Conservation (phyloP, 495 filamentous ascomycete species). For the Aspergillus campestris region DNA sequence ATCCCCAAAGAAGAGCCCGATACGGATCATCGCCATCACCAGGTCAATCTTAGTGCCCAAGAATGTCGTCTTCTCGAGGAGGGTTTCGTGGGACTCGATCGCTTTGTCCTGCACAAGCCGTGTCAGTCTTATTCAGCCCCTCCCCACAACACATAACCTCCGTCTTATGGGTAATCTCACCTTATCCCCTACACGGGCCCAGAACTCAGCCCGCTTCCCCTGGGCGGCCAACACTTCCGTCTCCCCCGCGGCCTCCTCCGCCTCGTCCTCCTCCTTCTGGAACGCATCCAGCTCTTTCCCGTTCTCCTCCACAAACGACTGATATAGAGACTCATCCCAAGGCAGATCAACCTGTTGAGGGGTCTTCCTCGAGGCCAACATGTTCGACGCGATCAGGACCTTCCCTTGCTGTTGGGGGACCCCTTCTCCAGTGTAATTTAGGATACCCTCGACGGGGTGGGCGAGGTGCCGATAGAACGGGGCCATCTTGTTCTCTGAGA, state of each 20-base stretch:
- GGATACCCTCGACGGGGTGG: slow-evolving; percentile 83
- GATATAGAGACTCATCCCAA: slow-evolving; percentile 87
- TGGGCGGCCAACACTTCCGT: slow-evolving; percentile 87
- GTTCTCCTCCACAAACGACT: slow-evolving; percentile 77
- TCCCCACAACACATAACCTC: background rate
- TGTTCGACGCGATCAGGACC: slow-evolving; percentile 45
- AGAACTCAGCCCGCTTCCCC: slow-evolving; percentile 93
- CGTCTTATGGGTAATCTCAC: slow-evolving; percentile 36
- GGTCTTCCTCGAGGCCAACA: slow-evolving; percentile 61
- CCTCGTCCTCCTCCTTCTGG: slow-evolving; percentile 93
- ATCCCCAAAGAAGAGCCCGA: slow-evolving; percentile 93
- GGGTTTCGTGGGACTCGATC: slow-evolving; percentile 78
- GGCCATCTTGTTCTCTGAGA: slow-evolving; percentile 90
- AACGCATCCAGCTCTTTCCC: slow-evolving; percentile 83
- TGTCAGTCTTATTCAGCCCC: slow-evolving; percentile 6
- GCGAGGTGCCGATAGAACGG: slow-evolving; percentile 93
- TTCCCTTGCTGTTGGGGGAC: slow-evolving; percentile 50
- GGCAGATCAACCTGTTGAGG: slow-evolving; percentile 57
- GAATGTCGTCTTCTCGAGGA: slow-evolving; percentile 89
- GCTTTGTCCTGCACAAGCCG: slow-evolving; percentile 67
- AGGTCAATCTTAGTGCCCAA: slow-evolving; percentile 95
- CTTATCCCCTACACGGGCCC: slow-evolving; percentile 91
- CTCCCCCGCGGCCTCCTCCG: slow-evolving; percentile 89
- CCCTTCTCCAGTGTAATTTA: slow-evolving; percentile 71
- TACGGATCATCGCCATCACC: slow-evolving; percentile 88